phyloP scores from a whole-genome alignment of 2,329 filamentous ascomycete species.

The Cladosporium halotolerans region DNA sequence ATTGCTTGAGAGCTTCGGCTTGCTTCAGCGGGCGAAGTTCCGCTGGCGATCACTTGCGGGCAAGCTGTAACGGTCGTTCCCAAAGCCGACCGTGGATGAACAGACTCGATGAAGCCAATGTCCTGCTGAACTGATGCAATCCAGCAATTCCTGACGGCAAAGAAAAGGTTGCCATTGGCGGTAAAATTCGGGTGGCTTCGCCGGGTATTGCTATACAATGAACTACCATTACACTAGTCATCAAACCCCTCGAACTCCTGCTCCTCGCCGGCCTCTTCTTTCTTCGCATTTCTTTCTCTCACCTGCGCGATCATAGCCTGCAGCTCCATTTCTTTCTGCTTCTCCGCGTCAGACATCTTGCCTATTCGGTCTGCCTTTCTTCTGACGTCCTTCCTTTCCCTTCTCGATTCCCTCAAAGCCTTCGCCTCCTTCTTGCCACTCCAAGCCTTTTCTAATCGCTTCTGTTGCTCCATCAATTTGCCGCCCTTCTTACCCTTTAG shows the following conservation, averaged over 20 bases:
- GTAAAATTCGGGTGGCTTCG: too few relatives aligned
- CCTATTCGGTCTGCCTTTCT: slow-evolving; percentile 12
- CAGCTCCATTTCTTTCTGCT: slow-evolving; percentile 16
- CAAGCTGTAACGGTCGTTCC: too few relatives aligned
- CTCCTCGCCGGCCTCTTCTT: slow-evolving; percentile 9
- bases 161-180: too few relatives aligned
- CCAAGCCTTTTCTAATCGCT: slow-evolving; percentile 33
- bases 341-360: slow-evolving; percentile 16
- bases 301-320: slow-evolving; percentile 12
- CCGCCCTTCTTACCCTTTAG: slow-evolving; percentile 25
- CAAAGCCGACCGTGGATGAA: too few relatives aligned
- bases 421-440: slow-evolving; percentile 19
- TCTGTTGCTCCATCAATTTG: slow-evolving; percentile 22
- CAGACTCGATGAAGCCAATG: too few relatives aligned
- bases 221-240: not conserved
- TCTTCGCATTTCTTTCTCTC: slow-evolving; percentile 10
- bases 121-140: too few relatives aligned
- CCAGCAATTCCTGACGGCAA: too few relatives aligned
- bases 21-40: not conserved
- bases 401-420: slow-evolving; percentile 10
- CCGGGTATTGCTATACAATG: too few relatives aligned
- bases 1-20: not conserved
- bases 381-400: slow-evolving; percentile 13
- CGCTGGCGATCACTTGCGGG: not conserved
- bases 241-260: slow-evolving; percentile 12